Percentiles rank a stretch among this genome's conserved stretches.
Conservation (phyloP, 495 filamentous ascomycete species). For the Aspergillus ellipticus region DNA sequence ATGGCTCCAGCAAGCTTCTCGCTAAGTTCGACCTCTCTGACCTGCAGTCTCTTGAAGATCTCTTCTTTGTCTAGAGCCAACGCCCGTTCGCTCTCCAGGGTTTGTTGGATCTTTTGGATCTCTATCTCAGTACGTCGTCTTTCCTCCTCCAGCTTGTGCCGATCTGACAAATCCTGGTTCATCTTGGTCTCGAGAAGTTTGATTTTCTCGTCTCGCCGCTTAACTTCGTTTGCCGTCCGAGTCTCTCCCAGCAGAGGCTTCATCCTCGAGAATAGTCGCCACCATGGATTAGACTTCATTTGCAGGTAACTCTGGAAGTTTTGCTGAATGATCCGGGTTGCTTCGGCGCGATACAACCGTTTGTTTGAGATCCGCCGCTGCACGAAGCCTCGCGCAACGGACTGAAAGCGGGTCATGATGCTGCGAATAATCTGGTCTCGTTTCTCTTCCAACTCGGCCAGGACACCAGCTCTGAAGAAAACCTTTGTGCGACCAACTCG, state of each 20-base stretch:
- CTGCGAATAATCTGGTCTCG: slow-evolving; percentile 87
- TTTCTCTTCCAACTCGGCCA: slow-evolving; percentile 94
- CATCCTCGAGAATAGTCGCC: slow-evolving; percentile 93
- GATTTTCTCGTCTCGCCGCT: slow-evolving; percentile 91
- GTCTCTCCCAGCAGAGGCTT: slow-evolving; percentile 91
- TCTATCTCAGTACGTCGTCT: slow-evolving; percentile 81
- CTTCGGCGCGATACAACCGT: slow-evolving; percentile 87
- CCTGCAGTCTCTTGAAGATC: slow-evolving; percentile 91
- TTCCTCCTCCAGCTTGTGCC: slow-evolving; percentile 85
- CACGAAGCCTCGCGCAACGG: slow-evolving; percentile 81
- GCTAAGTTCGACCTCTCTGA: slow-evolving; percentile 79
- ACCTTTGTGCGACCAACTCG: slow-evolving; percentile 96
- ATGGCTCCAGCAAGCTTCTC: slow-evolving; percentile 93
- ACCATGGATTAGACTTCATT: slow-evolving; percentile 91
- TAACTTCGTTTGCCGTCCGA: slow-evolving; percentile 83
- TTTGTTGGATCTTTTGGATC: slow-evolving; percentile 84
- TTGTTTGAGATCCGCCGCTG: slow-evolving; percentile 87
- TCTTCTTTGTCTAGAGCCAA: slow-evolving; percentile 97
- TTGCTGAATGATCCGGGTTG: slow-evolving; percentile 87
- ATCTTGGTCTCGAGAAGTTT: slow-evolving; percentile 78
- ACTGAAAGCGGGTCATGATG: slow-evolving; percentile 94
- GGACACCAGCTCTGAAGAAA: slow-evolving; percentile 94
- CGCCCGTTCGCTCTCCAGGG: slow-evolving; percentile 89
- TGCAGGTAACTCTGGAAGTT: slow-evolving; percentile 89
- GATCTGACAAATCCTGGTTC: slow-evolving; percentile 68